Conservation (phyloP, 768 basidiomycete genomes). For the Sarcodon aspratus region DNA sequence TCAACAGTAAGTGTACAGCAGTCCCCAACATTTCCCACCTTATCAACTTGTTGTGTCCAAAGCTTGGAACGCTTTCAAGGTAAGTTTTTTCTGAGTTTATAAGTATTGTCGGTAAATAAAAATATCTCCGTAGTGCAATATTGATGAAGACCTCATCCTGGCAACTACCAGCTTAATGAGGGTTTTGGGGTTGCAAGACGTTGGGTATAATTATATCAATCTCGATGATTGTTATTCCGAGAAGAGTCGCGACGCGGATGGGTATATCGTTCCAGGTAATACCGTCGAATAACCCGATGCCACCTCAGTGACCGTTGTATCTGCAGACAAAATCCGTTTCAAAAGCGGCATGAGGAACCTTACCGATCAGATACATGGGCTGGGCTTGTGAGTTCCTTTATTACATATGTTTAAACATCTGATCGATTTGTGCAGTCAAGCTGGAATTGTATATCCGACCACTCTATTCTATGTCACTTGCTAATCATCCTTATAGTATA, state of each 20-base stretch:
- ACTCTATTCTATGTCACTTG: not conserved
- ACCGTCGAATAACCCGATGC: not conserved
- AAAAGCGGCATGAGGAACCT: conserved; percentile 47
- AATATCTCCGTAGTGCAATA: conserved; percentile 34
- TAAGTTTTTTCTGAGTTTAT: conserved; percentile 15
- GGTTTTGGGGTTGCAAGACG: conserved; percentile 43
- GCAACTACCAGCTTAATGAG: conserved; percentile 39
- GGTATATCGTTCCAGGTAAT: conserved; percentile 48
- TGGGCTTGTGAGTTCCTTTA: conserved; percentile 37
- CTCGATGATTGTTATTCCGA: conserved; percentile 59
- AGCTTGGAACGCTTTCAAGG: conserved; percentile 68
- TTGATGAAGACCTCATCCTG: conserved; percentile 40
- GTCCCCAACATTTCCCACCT: not conserved
- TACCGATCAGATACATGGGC: conserved; percentile 39
- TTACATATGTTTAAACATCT: not conserved
- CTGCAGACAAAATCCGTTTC: conserved; percentile 36
- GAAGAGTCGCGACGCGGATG: conserved; percentile 35
- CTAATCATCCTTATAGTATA: conserved; percentile 30
- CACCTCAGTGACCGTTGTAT: not conserved
- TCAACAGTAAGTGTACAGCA: conserved; percentile 37
- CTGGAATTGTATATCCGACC: not conserved
- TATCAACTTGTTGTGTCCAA: conserved; percentile 3
- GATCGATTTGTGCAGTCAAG: not conserved
- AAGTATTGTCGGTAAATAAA: not conserved
- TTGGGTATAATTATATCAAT: conserved; percentile 48